These are phyloP conservation scores for Pseudogymnoascus sp. DNA, from an alignment of 2,329 filamentous ascomycete species.

Conservation along the genomic window DNA sequence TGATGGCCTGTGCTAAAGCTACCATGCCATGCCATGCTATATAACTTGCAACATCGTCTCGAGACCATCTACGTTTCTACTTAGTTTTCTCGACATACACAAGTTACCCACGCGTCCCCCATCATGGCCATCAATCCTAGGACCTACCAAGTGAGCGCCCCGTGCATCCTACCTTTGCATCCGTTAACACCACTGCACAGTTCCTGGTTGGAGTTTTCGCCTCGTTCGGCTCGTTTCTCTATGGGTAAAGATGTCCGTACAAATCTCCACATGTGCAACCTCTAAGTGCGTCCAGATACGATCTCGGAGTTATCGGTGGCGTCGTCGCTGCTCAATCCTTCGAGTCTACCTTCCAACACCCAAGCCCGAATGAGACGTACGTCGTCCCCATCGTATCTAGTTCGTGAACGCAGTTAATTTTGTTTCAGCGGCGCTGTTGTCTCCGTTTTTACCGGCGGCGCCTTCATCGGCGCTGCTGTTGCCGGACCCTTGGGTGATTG, in stretches of 20 bases:
- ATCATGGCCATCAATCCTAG: slow-evolving; percentile 6
- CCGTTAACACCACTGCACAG: neutral
- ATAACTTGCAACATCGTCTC: neutral
- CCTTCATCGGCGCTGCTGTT: slow-evolving; percentile 51
- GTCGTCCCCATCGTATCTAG: neutral
- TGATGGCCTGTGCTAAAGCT: too few relatives aligned
- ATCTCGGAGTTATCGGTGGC: slow-evolving; percentile 45
- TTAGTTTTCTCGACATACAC: neutral
- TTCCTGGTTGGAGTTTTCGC: slow-evolving; percentile 47
- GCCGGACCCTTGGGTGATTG: slow-evolving; percentile 57
- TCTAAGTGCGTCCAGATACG: slow-evolving; percentile 33
- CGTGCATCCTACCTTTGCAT: neutral
- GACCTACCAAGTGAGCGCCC: slow-evolving; percentile 24
- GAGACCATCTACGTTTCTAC: neutral
- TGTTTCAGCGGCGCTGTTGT: slow-evolving; percentile 53
- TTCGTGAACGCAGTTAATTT: slow-evolving; percentile 21
- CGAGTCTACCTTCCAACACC: slow-evolving; percentile 27
- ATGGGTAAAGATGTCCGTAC: slow-evolving; percentile 12
- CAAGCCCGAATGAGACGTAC: slow-evolving; percentile 11
- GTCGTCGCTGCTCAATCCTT: slow-evolving; percentile 43
- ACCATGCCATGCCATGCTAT: neutral
- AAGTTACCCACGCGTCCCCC: neutral
- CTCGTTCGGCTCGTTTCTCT: slow-evolving; percentile 44
- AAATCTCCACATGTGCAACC: neutral
- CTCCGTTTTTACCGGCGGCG: slow-evolving; percentile 62